These are phyloP conservation scores for Metschnikowia continentalis DNA, from an alignment of 805 yeast species.

Conservation along the genomic window DNA sequence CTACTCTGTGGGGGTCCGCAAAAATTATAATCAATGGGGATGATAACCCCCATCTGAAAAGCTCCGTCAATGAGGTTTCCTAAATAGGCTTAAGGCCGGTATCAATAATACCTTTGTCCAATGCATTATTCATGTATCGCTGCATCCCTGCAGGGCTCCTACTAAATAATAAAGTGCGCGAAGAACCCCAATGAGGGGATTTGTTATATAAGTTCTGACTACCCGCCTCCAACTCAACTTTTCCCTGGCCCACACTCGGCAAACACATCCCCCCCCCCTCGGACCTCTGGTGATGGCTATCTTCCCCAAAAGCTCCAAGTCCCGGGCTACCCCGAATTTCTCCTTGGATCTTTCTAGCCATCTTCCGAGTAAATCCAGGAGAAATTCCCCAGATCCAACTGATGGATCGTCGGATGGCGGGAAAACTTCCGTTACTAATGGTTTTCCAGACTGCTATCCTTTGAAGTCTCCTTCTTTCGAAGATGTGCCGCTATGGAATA, in stretches of 20 bases:
- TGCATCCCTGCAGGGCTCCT: not conserved
- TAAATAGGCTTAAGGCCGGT: not conserved
- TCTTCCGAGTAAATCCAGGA: not conserved
- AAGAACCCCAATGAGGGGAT: not conserved
- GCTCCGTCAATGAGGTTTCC: not conserved
- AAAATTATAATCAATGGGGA: too few relatives aligned
- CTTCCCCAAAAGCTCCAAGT: constrained; percentile 8
- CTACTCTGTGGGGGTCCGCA: not conserved
- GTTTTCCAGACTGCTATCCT: constrained; percentile 12
- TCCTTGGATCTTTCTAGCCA: constrained; percentile 5
- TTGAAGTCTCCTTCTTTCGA: constrained; percentile 23
- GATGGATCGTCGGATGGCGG: not conserved
- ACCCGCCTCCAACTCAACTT: not conserved
- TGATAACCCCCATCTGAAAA: too few relatives aligned
- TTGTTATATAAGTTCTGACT: not conserved
- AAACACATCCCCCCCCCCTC: not conserved
- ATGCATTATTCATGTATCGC: not conserved
- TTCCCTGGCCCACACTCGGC: not conserved
- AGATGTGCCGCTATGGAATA: constrained; percentile 29
- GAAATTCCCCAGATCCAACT: not conserved
- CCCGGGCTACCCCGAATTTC: constrained; percentile 6
- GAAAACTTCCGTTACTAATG: not conserved
- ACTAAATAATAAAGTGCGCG: not conserved
- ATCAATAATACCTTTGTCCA: not conserved
- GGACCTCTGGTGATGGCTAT: constrained; percentile 10